Base-by-base conservation (phyloP, 345 rosid genomes). In the Lagerstroemia speciosa region DNA sequence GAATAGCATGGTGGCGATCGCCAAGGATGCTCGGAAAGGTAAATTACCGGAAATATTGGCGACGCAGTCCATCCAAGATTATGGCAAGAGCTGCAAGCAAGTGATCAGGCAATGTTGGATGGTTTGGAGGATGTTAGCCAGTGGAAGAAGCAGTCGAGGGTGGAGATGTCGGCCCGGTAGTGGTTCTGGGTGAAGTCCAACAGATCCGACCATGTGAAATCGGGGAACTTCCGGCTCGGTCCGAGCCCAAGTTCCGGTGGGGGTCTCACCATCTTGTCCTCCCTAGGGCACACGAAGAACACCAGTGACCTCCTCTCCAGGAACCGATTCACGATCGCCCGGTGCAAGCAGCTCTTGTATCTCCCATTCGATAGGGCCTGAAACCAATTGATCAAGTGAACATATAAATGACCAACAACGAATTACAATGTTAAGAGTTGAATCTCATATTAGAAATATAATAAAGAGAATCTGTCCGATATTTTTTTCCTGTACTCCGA, bases 151-250 rank as follows among this genome's bases (percentile, higher is more conserved):
- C 57, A 68, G 36, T 78, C 80, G 60, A 83, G 82, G 2, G 90
- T 86, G 34, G 71, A 63, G 16, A 38, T 78, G 33, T 86, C 86
- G 62, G 81, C 71, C 37, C 90, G 65, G 29, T 83, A 75, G 71
- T 80, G 83, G 37, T 34, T 78, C 69, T 81, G 82, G 1, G 92
- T 85, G 73, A 90, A 90, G 8, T 75, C 81, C 64, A 87, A 69
- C 71, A 90, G 68, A 68, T 76, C 79, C 5, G 97, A 86, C 97
- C 92, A 88, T 12, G 86, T 85, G 81, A 88, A 91, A 67, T 91
- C 94, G 2, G 97, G 92, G 75, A 86, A 90, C 72, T 46, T 62
- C 67, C 85, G 19, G 76, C 45, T 80, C 64, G 70, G 67, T 70
- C 40, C 78, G 27, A 24, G 3, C 75, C 64, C 60, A 57, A 90